A percentile compares a stretch with the other conserved stretches of the same genome.
phyloP scores from a whole-genome alignment of 169 alveolate genomes.

The Eimeria acervulina region DNA sequence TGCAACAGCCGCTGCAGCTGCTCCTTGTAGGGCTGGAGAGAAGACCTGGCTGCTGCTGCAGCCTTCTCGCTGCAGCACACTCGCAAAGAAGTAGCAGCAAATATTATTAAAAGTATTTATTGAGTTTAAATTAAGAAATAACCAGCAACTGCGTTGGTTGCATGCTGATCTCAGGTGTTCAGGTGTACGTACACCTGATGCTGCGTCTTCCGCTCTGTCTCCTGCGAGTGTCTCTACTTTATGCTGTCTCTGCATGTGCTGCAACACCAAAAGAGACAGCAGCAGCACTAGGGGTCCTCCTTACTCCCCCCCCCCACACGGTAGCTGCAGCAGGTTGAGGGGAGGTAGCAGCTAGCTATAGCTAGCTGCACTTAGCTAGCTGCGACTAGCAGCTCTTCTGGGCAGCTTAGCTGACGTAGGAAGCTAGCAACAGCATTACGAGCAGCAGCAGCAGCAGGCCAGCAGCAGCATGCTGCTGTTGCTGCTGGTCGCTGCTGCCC shows the following conservation, averaged over 20 bases:
- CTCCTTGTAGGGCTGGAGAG: neutral
- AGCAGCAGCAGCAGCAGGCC: no score
- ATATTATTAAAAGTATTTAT: neutral
- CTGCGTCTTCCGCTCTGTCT: neutral
- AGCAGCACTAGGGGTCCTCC: neutral
- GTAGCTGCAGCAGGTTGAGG: no score
- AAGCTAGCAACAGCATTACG: no score
- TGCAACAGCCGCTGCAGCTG: constrained; percentile 13
- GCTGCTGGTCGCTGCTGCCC: no score
- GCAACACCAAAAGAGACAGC: neutral
- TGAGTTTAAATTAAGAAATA: neutral
- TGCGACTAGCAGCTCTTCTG: no score
- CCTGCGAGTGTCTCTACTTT: neutral
- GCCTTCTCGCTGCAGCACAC: neutral
- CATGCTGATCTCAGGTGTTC: neutral
- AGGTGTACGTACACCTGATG: neutral
- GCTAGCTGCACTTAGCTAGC: no score
- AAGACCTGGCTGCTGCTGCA: neutral
- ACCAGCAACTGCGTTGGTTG: neutral
- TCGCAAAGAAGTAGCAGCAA: neutral
- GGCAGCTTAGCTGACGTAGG: no score
- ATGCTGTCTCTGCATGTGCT: neutral
- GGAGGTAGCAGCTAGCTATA: neutral
- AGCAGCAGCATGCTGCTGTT: no score
- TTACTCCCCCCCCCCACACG: no score